phyloP scores from a whole-genome alignment of 2,329 filamentous ascomycete species.

The Colletotrichum theobromicola region DNA sequence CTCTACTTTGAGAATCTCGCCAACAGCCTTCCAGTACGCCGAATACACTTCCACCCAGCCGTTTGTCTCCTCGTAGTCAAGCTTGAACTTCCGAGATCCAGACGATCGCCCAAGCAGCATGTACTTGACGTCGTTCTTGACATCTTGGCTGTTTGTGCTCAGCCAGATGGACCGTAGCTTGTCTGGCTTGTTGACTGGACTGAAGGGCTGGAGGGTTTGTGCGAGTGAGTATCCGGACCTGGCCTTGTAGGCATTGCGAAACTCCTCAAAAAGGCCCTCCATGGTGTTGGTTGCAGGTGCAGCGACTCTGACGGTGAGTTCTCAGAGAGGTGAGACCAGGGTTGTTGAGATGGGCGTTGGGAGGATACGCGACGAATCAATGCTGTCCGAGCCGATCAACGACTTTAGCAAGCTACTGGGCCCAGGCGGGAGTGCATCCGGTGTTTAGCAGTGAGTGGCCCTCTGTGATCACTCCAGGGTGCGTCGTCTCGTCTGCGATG shows the following conservation, averaged over 20 bases:
- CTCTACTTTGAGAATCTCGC: constrained; percentile 72
- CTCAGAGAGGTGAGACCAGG: neutral
- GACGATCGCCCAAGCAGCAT: constrained; percentile 61
- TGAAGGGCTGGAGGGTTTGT: constrained; percentile 74
- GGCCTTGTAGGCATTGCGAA: constrained; percentile 69
- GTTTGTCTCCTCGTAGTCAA: constrained; percentile 71
- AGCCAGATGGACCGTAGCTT: constrained; percentile 74
- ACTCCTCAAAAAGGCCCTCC: constrained; percentile 77
- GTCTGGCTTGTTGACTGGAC: constrained; percentile 65
- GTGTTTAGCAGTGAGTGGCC: neutral
- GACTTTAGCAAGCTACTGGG: neutral
- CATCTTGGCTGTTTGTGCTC: constrained; percentile 69
- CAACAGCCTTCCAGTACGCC: constrained; percentile 82
- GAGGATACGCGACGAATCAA: neutral
- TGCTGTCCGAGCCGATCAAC: neutral
- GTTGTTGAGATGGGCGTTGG: neutral
- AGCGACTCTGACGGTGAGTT: neutral
- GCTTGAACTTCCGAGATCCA: constrained; percentile 52
- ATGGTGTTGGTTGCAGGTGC: constrained; percentile 48
- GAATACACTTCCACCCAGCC: constrained; percentile 90
- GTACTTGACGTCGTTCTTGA: constrained; percentile 74
- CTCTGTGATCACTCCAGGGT: neutral
- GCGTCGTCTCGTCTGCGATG: constrained; percentile 2
- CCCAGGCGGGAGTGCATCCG: neutral
- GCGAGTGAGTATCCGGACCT: constrained; percentile 77